Conservation (phyloP, 2,329 filamentous ascomycete species). For the Akanthomyces dipterigenus region DNA sequence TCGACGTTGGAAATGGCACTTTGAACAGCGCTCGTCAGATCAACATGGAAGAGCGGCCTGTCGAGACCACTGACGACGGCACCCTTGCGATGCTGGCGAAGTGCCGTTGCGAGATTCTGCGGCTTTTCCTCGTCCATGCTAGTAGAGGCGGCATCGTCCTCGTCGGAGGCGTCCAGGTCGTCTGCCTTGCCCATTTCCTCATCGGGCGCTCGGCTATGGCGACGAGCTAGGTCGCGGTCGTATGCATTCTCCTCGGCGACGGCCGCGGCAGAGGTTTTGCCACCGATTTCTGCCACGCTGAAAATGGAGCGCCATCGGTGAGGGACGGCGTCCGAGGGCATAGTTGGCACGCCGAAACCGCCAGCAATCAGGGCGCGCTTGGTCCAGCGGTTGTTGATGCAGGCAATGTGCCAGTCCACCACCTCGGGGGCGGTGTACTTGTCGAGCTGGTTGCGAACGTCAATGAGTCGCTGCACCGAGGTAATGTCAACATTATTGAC, state of each 20-base stretch:
- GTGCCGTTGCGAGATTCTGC: conserved; percentile 13
- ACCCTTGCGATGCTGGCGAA: conserved; percentile 36
- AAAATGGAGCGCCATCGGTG: conserved; percentile 91
- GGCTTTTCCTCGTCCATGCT: conserved; percentile 29
- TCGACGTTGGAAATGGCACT: conserved; percentile 77
- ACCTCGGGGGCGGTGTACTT: conserved; percentile 70
- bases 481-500: conserved; percentile 95
- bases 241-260: conserved; percentile 59
- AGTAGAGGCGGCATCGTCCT: conserved; percentile 21
- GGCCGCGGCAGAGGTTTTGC: conserved; percentile 61
- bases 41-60: conserved; percentile 87
- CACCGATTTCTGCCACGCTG: conserved; percentile 80
- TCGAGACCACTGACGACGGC: conserved; percentile 81
- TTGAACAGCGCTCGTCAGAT: conserved; percentile 82
- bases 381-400: conserved; percentile 89
- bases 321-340: conserved; percentile 34
- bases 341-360: conserved; percentile 78
- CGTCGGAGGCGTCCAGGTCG: conserved; percentile 23
- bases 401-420: conserved; percentile 95
- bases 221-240: conserved; percentile 25
- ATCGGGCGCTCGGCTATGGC: conserved; percentile 17
- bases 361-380: conserved; percentile 82
- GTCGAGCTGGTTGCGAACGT: conserved; percentile 90
- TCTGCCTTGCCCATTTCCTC: conserved; percentile 31
- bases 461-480: conserved; percentile 85